These are phyloP conservation scores for Lactarius vividus DNA, from an alignment of 768 basidiomycete species.

Conservation along the genomic window DNA sequence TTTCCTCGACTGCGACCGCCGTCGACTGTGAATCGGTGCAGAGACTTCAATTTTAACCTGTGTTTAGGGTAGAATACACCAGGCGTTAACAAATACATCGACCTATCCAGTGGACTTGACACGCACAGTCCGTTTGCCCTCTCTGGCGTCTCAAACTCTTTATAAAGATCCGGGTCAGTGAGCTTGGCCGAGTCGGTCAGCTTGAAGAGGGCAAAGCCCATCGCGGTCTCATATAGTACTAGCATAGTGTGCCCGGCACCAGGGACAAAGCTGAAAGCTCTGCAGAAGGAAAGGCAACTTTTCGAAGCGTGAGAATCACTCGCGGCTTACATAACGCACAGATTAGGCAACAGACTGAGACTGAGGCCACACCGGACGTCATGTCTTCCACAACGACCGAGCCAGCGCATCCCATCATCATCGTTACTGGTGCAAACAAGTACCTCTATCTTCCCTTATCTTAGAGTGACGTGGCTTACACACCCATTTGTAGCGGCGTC, in stretches of 20 bases:
- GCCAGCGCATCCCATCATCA: constrained; percentile 31
- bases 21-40: constrained; percentile 98
- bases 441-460: constrained; percentile 20
- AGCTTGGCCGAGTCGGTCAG: constrained; percentile 86
- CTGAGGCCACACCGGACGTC: too few species aligned
- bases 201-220: constrained; percentile 98
- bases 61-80: not conserved
- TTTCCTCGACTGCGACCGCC: constrained; percentile 94
- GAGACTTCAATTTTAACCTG: constrained; percentile 90
- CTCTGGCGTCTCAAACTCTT: constrained; percentile 92
- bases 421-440: constrained; percentile 41
- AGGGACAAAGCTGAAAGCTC: not conserved
- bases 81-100: constrained; percentile 1
- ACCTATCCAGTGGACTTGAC: not conserved
- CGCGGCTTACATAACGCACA: too few species aligned
- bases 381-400: constrained; percentile 5
- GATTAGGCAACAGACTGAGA: too few species aligned
- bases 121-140: constrained; percentile 88
- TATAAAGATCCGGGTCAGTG: constrained; percentile 80
- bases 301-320: constrained; percentile 16
- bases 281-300: constrained; percentile 6
- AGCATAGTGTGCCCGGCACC: constrained; percentile 56
- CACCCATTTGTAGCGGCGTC: constrained; percentile 54
- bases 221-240: constrained; percentile 92
- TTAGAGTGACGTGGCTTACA: not conserved